phyloP scores from a whole-genome alignment of 1,139 yeast species.

The Spencermartinsiella ligniputridi region DNA sequence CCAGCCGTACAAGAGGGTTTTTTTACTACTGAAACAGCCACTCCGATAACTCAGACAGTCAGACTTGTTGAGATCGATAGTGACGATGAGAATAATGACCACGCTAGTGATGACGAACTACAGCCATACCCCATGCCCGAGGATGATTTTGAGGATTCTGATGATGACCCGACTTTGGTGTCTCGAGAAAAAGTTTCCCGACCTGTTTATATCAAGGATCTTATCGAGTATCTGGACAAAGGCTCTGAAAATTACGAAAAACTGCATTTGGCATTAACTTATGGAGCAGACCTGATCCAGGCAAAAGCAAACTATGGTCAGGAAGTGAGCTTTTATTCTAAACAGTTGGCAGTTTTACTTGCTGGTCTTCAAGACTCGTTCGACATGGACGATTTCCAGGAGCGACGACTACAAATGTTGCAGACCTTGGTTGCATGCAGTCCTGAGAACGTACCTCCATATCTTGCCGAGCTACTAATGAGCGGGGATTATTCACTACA shows the following conservation, averaged over 20 bases:
- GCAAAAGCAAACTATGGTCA: conserved; percentile 49
- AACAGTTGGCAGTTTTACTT: conserved; percentile 43
- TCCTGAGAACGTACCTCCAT: conserved; percentile 40
- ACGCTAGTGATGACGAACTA: conserved; percentile 22
- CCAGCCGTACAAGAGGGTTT: background rate
- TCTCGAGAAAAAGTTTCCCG: conserved; percentile 38
- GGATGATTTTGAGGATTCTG: conserved; percentile 44
- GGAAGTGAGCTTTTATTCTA: conserved; percentile 51
- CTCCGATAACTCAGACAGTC: background rate
- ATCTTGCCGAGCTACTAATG: conserved; percentile 42
- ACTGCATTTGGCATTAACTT: conserved; percentile 44
- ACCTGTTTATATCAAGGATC: conserved; percentile 61
- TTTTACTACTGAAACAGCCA: background rate
- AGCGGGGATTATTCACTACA: conserved; percentile 66
- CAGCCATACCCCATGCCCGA: conserved; percentile 27
- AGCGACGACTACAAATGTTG: conserved; percentile 45
- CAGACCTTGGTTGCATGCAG: conserved; percentile 50
- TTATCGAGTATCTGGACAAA: conserved; percentile 47
- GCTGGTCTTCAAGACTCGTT: conserved; percentile 48
- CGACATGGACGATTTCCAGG: conserved; percentile 48
- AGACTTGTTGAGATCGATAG: background rate
- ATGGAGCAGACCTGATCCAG: conserved; percentile 53
- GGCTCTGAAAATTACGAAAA: conserved; percentile 50
- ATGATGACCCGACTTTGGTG: conserved; percentile 48
- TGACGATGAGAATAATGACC: conserved; percentile 31